Evolutionary conservation across 1,284 basidiomycete genomes (phyloP).

Genomic region (Sphagnurus paluster): DNA sequence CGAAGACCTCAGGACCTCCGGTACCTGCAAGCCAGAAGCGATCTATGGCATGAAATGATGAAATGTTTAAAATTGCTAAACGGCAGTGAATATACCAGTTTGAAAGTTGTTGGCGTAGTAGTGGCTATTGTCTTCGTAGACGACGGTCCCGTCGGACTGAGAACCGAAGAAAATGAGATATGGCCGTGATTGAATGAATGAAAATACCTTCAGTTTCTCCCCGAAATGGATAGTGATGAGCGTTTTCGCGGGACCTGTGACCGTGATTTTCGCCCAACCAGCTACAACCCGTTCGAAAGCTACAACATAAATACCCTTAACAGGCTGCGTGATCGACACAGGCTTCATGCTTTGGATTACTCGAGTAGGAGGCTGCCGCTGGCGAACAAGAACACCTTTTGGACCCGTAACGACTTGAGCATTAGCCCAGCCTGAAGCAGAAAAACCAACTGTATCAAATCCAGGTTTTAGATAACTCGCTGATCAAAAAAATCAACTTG

Average conservation of each 20-base stretch:
- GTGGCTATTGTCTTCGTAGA: slow-evolving; percentile 12
- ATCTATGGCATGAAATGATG: slow-evolving; percentile 7
- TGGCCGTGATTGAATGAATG: too few relatives aligned
- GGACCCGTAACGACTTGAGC: slow-evolving; percentile 22
- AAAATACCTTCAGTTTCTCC: slow-evolving; percentile 24
- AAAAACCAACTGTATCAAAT: slow-evolving; percentile 22
- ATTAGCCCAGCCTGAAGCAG: slow-evolving; percentile 20
- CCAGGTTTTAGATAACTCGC: slow-evolving; percentile 24
- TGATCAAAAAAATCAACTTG: slow-evolving; percentile 7
- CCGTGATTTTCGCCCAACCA: slow-evolving; percentile 26
- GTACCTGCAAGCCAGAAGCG: slow-evolving; percentile 26
- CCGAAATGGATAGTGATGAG: slow-evolving; percentile 29
- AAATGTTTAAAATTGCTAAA: background rate
- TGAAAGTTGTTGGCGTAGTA: slow-evolving; percentile 25
- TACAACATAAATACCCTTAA: slow-evolving; percentile 24
- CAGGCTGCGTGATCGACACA: slow-evolving; percentile 23
- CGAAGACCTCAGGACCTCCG: slow-evolving; percentile 20
- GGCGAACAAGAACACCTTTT: slow-evolving; percentile 21
- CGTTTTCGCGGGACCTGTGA: slow-evolving; percentile 22
- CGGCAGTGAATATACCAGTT: slow-evolving; percentile 10
- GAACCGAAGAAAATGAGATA: background rate
- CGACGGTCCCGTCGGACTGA: slow-evolving; percentile 13
- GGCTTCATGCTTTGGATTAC: slow-evolving; percentile 23
- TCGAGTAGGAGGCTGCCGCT: slow-evolving; percentile 24
- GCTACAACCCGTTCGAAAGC: slow-evolving; percentile 26